Evolutionary conservation across 1,139 yeast species (phyloP).

Genomic region (Candida albicans): DNA sequence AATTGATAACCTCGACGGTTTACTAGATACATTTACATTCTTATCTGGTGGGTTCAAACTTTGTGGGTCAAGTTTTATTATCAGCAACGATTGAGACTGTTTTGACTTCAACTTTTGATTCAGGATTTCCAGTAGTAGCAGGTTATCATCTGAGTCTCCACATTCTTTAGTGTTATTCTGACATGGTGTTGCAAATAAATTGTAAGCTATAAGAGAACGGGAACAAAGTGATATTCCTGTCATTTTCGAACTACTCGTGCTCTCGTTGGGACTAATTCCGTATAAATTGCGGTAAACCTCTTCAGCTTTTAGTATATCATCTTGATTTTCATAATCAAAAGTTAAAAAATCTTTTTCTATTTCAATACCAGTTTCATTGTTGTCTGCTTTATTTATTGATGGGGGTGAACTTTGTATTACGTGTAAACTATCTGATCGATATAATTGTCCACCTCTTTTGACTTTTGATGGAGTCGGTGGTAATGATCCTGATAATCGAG

Average conservation of each 20-base stretch:
- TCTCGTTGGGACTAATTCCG: conserved; percentile 13
- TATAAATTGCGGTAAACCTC: conserved; percentile 14
- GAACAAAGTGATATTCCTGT: not conserved
- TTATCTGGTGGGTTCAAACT: too few species aligned
- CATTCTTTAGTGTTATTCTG: not conserved
- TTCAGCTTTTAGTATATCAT: conserved; percentile 10
- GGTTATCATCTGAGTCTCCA: too few species aligned
- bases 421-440: not conserved
- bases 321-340: conserved; percentile 19
- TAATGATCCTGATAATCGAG: not conserved
- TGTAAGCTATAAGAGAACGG: not conserved
- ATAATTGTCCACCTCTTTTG: not conserved
- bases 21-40: too few species aligned
- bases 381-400: conserved; percentile 1
- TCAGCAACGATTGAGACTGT: too few species aligned
- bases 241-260: conserved; percentile 1
- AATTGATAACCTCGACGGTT: too few species aligned
- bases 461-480: not conserved
- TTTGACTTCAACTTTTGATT: too few species aligned
- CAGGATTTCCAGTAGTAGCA: too few species aligned
- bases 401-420: conserved; percentile 12
- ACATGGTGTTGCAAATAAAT: not conserved
- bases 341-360: conserved; percentile 23
- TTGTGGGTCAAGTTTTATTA: too few species aligned
- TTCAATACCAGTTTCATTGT: conserved; percentile 13